These are phyloP conservation scores for Syzygium malaccense DNA, from an alignment of 441 rosid genomes.

Conservation along the genomic window DNA sequence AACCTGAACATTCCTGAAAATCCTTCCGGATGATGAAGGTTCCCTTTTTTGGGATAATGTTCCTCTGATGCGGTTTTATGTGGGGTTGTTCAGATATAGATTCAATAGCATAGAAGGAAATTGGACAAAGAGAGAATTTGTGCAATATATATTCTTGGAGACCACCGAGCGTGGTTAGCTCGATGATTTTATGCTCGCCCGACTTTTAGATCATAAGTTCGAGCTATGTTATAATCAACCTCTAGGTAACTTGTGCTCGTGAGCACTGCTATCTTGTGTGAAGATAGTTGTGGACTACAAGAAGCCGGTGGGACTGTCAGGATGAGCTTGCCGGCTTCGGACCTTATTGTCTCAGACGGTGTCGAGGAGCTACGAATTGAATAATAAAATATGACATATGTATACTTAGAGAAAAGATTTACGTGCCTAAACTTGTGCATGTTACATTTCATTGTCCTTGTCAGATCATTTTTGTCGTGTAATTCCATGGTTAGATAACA, in stretches of 20 bases:
- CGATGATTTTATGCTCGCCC: background rate
- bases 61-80: background rate
- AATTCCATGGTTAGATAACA: background rate
- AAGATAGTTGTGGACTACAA: background rate
- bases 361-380: background rate
- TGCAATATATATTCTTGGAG: background rate
- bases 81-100: background rate
- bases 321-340: background rate
- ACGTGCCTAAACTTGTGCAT: background rate
- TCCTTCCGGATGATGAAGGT: background rate
- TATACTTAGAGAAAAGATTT: background rate
- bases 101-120: background rate
- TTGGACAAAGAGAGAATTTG: background rate
- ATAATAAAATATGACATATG: background rate
- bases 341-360: background rate
- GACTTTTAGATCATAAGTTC: background rate
- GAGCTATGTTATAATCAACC: background rate
- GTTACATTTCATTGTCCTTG: background rate
- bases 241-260: background rate
- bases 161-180: background rate
- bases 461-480: background rate
- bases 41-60: background rate
- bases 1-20: background rate
- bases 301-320: background rate
- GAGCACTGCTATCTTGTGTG: background rate